Evolutionary conservation across 306 rosid species (phyloP).

Genomic region (Cucurbita argyrosperma): DNA sequence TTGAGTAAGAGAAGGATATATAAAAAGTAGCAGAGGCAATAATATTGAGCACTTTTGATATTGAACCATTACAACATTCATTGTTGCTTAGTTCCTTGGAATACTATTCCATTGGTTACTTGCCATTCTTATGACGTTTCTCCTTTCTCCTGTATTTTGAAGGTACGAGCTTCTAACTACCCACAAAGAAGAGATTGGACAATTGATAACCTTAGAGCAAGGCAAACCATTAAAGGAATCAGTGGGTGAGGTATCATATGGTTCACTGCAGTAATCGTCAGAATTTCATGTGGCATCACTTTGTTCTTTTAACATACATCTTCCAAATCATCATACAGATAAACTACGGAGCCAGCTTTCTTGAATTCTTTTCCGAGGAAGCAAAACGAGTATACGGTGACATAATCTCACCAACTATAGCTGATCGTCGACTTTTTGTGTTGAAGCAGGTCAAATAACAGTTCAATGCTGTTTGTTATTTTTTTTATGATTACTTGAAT

Average conservation of each 20-base stretch:
- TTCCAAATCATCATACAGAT: constrained; percentile 26
- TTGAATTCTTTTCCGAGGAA: constrained; percentile 89
- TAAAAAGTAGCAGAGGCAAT: background rate
- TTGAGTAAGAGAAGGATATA: background rate
- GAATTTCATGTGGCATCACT: background rate
- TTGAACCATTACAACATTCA: background rate
- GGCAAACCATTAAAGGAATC: constrained; percentile 93
- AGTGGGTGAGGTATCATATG: constrained; percentile 57
- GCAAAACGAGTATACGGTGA: constrained; percentile 93
- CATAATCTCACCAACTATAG: constrained; percentile 69
- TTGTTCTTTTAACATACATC: constrained; percentile 9
- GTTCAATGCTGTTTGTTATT: background rate
- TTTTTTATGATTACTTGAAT: background rate
- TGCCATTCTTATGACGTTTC: background rate
- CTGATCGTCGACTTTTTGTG: constrained; percentile 79
- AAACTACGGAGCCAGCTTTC: constrained; percentile 64
- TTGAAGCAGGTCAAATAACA: constrained; percentile 57
- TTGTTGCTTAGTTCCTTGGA: background rate
- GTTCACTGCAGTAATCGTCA: background rate
- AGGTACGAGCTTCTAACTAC: constrained; percentile 71
- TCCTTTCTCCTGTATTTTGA: constrained; percentile 11
- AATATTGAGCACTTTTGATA: background rate
- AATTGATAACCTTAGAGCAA: constrained; percentile 93
- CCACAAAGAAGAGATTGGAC: constrained; percentile 77
- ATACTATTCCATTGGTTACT: background rate